Conservation (phyloP, 78 protist genomes). For the Creolimax fragrantissima region DNA sequence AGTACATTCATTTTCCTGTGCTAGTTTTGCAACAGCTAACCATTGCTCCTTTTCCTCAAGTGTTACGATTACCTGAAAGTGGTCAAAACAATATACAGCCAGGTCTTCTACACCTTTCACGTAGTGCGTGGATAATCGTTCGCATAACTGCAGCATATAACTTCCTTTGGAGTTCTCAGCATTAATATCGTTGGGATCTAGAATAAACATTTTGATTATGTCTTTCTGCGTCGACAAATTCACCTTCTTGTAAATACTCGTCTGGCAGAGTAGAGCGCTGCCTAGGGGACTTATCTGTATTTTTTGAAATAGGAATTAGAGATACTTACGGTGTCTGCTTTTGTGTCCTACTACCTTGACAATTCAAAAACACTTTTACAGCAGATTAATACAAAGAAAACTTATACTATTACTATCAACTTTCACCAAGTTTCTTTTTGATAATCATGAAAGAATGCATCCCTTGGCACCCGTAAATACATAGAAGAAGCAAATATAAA, state of each 20-base stretch:
- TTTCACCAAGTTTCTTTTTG: too few relatives aligned
- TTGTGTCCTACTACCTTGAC: too few relatives aligned
- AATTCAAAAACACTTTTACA: too few relatives aligned
- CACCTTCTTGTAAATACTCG: neutral
- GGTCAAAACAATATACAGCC: neutral
- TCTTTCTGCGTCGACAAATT: neutral
- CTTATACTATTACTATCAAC: too few relatives aligned
- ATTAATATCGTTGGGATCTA: neutral
- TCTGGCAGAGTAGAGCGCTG: neutral
- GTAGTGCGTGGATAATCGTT: neutral
- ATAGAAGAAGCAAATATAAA: too few relatives aligned
- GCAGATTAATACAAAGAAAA: too few relatives aligned
- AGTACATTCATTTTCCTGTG: neutral
- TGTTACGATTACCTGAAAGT: neutral
- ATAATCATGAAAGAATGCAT: too few relatives aligned
- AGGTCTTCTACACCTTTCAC: neutral
- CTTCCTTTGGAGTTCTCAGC: neutral
- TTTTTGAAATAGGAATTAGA: too few relatives aligned
- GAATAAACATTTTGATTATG: neutral
- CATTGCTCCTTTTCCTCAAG: neutral
- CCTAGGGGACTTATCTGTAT: neutral
- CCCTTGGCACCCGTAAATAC: too few relatives aligned
- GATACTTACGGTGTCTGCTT: too few relatives aligned
- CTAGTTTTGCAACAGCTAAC: neutral
- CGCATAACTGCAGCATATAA: neutral